Evolutionary conservation across 331 rosid genomes (phyloP).

Genomic region (Dryas integrifolia): DNA sequence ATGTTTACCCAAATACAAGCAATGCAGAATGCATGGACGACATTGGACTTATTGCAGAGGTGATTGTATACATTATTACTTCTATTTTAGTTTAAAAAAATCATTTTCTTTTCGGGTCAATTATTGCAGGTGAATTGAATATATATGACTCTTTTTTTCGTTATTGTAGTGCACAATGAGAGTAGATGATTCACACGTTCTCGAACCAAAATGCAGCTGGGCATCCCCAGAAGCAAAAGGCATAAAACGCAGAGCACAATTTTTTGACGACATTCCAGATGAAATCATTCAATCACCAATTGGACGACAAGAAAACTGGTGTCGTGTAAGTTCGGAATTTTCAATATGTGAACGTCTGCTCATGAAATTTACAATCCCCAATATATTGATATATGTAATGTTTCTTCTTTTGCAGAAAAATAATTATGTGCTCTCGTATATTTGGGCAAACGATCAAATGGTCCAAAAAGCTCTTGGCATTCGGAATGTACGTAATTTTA

Average conservation of each 20-base stretch:
- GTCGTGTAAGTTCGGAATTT: slow-evolving; percentile 11
- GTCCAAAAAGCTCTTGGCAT: slow-evolving; percentile 23
- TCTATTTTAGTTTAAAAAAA: not conserved
- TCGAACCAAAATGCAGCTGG: slow-evolving; percentile 29
- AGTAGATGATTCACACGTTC: slow-evolving; percentile 22
- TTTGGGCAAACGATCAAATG: slow-evolving; percentile 21
- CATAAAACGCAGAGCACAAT: slow-evolving; percentile 14
- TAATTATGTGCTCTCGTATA: slow-evolving; percentile 10
- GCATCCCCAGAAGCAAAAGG: slow-evolving; percentile 10
- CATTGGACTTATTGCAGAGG: slow-evolving; percentile 11
- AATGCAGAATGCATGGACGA: slow-evolving; percentile 20
- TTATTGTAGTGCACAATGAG: slow-evolving; percentile 17
- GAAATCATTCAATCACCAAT: slow-evolving; percentile 21
- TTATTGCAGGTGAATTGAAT: not conserved
- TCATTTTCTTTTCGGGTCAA: not conserved
- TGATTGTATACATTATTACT: not conserved
- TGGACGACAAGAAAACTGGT: slow-evolving; percentile 9
- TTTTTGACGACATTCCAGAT: slow-evolving; percentile 21
- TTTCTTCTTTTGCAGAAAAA: not conserved
- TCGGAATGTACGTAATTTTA: slow-evolving; percentile 10
- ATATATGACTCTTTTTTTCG: not conserved
- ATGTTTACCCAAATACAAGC: slow-evolving; percentile 12
- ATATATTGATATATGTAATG: no score
- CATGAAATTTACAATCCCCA: no score
- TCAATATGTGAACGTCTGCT: not conserved